Evolutionary conservation across 2,329 filamentous ascomycete genomes (phyloP), one percentile per base, ranked within the genome.

Genomic region (Colletotrichum cereale): DNA sequence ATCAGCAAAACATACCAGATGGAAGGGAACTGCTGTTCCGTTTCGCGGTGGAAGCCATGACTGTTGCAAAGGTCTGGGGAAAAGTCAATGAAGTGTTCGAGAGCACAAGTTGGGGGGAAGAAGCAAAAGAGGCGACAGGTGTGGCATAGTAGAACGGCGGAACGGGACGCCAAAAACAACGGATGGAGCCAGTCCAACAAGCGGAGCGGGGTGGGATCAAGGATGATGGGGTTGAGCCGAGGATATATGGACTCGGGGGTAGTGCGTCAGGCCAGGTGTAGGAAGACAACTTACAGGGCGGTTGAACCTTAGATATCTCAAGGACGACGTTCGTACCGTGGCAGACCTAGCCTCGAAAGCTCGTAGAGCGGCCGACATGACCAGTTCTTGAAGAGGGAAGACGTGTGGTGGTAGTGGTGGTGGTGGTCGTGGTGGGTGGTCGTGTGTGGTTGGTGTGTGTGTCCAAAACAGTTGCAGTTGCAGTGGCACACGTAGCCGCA

Each of bases 1-100:
- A 29, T 26, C 29, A 60, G 14, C 38, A 26, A 36, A 44, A 75
- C 80, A 71, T 79, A 89, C 87, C 86, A 76, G 82, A 77, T 67
- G 87, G 86, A 65, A 89, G 81, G 73, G 88, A 88, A 84, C 88
- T 90, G 78, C 84, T 90, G 80, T 84, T 87, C 79, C 89, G 82
- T 79, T 81, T 85, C 75, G 83, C 80, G 74, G 85, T 81, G 62
- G 85, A 83, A 56, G 88, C 86, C 88, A 91, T 90, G 79, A 78
- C 78, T 80, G 76, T 75, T 80, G 76, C 75, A 78, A 68, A 38
- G 47, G 38, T 67, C 69, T 72, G 47, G n/a, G 44, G 62, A 50
- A 53, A 40, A 26, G 58, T 65, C 56, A 31, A 40, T 24, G 24
- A 42, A 16, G 50, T 29, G 53, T 56, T 26, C 50, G 14, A 26